Conservation (phyloP, 2,329 filamentous ascomycete species). For the Fusarium verrucosum region DNA sequence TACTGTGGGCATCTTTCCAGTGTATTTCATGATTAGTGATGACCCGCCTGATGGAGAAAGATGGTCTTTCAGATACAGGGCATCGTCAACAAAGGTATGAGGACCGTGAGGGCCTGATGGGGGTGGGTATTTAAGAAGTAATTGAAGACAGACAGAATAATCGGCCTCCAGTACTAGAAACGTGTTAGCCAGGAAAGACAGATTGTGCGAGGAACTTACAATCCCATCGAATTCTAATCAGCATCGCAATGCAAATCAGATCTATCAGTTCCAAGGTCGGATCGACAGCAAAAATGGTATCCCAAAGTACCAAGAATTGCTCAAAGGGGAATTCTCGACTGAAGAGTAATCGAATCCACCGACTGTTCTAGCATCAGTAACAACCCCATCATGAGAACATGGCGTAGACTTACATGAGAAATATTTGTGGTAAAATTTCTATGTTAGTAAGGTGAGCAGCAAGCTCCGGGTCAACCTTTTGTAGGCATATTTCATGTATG, state of each 20-base stretch:
- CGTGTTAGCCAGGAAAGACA: slow-evolving; percentile 37
- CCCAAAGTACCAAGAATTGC: slow-evolving; percentile 86
- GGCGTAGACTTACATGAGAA: slow-evolving; percentile 75
- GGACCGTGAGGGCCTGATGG: slow-evolving; percentile 71
- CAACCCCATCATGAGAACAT: background rate
- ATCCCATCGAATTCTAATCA: slow-evolving; percentile 90
- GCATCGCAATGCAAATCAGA: slow-evolving; percentile 92
- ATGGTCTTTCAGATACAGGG: slow-evolving; percentile 75
- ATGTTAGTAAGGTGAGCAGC: slow-evolving; percentile 81
- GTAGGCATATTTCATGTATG: slow-evolving; percentile 85
- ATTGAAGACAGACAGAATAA: slow-evolving; percentile 83
- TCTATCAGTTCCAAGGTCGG: slow-evolving; percentile 83
- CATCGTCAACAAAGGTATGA: slow-evolving; percentile 86
- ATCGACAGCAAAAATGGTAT: slow-evolving; percentile 88
- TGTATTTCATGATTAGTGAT: slow-evolving; percentile 76
- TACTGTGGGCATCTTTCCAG: slow-evolving; percentile 60
- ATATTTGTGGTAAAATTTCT: slow-evolving; percentile 95
- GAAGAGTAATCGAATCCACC: slow-evolving; percentile 93
- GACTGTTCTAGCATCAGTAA: slow-evolving; percentile 58
- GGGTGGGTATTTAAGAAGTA: slow-evolving; percentile 84
- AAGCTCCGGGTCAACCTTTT: slow-evolving; percentile 83
- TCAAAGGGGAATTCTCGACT: slow-evolving; percentile 93
- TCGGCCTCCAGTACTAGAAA: slow-evolving; percentile 80
- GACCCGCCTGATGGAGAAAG: slow-evolving; percentile 69
- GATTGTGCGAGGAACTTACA: slow-evolving; percentile 60